Conservation (phyloP, 495 filamentous ascomycete species). For the Lepidopterella palustris region DNA sequence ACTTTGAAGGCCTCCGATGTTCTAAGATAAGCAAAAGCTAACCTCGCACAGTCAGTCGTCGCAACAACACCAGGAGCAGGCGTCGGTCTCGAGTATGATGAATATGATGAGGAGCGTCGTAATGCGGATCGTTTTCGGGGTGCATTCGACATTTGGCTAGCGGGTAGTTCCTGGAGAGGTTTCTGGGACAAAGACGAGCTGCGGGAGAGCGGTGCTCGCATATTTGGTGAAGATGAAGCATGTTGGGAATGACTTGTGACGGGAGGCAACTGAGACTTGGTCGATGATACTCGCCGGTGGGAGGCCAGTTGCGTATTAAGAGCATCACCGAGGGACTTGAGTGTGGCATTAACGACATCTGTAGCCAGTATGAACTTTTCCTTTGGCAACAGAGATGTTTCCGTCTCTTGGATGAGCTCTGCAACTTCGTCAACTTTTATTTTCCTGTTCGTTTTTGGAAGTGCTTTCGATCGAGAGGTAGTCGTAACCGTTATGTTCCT, state of each 20-base stretch:
- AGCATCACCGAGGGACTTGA: constrained; percentile 65
- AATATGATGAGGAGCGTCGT: constrained; percentile 35
- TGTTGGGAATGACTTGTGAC: constrained; percentile 14
- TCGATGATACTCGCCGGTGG: not conserved
- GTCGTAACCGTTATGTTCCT: constrained; percentile 10
- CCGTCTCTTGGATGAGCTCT: constrained; percentile 22
- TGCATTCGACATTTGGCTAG: constrained; percentile 21
- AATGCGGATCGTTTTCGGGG: constrained; percentile 19
- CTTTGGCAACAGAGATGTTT: constrained; percentile 45
- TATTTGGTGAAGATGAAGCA: not conserved
- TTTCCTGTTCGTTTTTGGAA: constrained; percentile 20
- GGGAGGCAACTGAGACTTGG: constrained; percentile 10
- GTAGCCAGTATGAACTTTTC: constrained; percentile 70
- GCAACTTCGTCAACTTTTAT: constrained; percentile 7
- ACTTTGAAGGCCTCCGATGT: constrained; percentile 46
- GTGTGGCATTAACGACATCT: constrained; percentile 67
- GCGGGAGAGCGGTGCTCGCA: not conserved
- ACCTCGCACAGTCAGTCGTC: constrained; percentile 67
- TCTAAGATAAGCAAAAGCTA: constrained; percentile 65
- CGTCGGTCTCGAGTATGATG: constrained; percentile 29
- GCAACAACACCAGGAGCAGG: constrained; percentile 32
- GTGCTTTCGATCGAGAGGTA: not conserved
- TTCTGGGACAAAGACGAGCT: constrained; percentile 3
- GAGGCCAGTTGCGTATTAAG: constrained; percentile 45
- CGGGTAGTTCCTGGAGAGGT: constrained; percentile 23